Percentiles rank a stretch among this genome's conserved stretches.
These are phyloP conservation scores for Cryptococcus amylolentus DNA, from an alignment of 1,284 basidiomycete species.

Conservation along the genomic window DNA sequence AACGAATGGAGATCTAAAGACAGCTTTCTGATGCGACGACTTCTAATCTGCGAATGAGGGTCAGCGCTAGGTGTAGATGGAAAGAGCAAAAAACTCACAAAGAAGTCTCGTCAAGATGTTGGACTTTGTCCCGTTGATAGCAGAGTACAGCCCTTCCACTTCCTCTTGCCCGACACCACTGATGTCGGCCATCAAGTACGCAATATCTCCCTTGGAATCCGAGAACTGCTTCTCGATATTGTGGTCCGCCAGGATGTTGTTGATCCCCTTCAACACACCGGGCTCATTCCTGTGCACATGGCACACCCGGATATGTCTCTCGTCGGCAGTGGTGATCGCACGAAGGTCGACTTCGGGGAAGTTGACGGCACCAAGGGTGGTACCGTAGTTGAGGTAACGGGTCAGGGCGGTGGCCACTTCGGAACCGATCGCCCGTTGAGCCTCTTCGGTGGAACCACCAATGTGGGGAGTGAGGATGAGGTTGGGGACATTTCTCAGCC, in stretches of 20 bases:
- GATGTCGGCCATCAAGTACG: constrained; percentile 85
- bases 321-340: constrained; percentile 76
- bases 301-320: constrained; percentile 82
- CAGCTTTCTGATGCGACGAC: neutral
- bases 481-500: constrained; percentile 72
- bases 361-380: constrained; percentile 89
- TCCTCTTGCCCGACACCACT: constrained; percentile 80
- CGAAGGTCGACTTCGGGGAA: constrained; percentile 98
- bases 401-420: constrained; percentile 84
- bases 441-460: constrained; percentile 98
- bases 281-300: constrained; percentile 97
- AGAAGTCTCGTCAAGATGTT: constrained; percentile 87
- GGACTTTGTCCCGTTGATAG: constrained; percentile 73
- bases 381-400: constrained; percentile 90
- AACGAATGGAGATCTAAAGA: neutral
- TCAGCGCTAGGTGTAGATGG: neutral
- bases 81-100: constrained; percentile 31
- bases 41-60: neutral
- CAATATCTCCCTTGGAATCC: constrained; percentile 90
- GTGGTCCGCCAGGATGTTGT: constrained; percentile 84
- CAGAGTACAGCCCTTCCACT: constrained; percentile 74
- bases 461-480: constrained; percentile 97
- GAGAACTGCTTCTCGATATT: constrained; percentile 99
- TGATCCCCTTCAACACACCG: constrained; percentile 92
- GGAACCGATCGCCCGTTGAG: constrained; percentile 93